Base-by-base conservation (phyloP, 257 asterid species). In the Scutellaria baicalensis region DNA sequence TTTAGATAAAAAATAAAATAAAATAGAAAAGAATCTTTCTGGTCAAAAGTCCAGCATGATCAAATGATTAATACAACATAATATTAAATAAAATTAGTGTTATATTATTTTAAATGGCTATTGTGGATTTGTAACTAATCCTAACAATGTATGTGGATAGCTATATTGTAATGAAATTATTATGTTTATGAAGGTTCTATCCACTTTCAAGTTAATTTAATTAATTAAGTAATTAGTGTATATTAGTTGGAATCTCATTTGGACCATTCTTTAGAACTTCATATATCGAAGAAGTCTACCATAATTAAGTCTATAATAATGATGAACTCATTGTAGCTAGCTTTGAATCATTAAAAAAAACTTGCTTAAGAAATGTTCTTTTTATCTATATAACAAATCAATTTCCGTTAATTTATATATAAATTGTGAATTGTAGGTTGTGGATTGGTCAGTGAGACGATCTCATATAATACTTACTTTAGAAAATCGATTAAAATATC, bases 41-140 rank as follows among this genome's bases (percentile, higher is more conserved):
- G 64, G 62, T 69, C 54, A 72, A 78, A 74, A 66, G 20, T 14
- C 43, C 74, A 78, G 36, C 82, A 50, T 69, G 64, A 64, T 64
- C 23, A 74, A 69, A 64, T 74, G 77, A 69, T 78, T 69, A 58
- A 70, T 51, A 49, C 58, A 49, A 43, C 38, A 55, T 50, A 63
- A 68, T 27, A 31, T 54, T 6, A 45, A 44, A 52, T 44, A 3
- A 17, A 45, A 4, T 16, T 48, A 20, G 20, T 9, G 31, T 69
- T 39, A 21, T 23, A 48, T 59, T n/a, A 27, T 27, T 27, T 27
- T 27, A 1, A 59, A 11, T 50, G 12, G 14, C 17, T 42, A 14
- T n/a, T 21, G 72, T 75, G 76, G 56, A 21, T 54, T 62, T 55
- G 76, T 75, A 63, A 61, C 75, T 69, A 71, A 75, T 38, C 44